Conservation (phyloP, 768 basidiomycete species). For the Thelephora aurantiotincta region DNA sequence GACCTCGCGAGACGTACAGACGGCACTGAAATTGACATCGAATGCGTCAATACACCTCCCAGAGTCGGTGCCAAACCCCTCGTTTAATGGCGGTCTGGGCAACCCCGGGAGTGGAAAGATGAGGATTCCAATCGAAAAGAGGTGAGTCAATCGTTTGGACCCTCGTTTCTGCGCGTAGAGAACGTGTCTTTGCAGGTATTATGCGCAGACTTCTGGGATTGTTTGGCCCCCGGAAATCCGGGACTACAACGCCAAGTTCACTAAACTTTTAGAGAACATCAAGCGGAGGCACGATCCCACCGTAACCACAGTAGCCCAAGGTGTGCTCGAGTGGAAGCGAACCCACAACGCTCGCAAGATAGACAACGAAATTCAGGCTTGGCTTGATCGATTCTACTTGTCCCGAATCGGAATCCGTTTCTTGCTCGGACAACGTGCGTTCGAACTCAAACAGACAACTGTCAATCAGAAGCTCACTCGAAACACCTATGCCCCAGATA, state of each 20-base stretch:
- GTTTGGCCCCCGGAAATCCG: conserved; percentile 89
- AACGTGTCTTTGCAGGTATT: conserved; percentile 44
- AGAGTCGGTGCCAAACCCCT: conserved; percentile 71
- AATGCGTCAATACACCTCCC: conserved; percentile 36
- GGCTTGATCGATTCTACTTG: conserved; percentile 97
- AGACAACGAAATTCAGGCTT: conserved; percentile 81
- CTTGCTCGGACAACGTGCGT: conserved; percentile 82
- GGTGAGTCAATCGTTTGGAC: conserved; percentile 29
- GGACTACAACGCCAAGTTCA: conserved; percentile 89
- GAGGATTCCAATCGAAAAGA: conserved; percentile 72
- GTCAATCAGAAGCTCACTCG: background rate
- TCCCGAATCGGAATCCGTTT: conserved; percentile 93
- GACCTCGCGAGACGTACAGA: conserved; percentile 52
- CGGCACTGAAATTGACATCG: conserved; percentile 29
- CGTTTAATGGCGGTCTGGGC: conserved; percentile 21
- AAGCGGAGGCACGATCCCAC: conserved; percentile 95
- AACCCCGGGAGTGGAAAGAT: conserved; percentile 28
- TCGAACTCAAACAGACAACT: conserved; percentile 1
- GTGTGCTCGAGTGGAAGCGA: conserved; percentile 92
- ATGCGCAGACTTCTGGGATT: conserved; percentile 57
- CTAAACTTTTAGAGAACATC: conserved; percentile 73
- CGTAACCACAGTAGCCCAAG: conserved; percentile 92
- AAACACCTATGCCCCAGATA: conserved; percentile 34
- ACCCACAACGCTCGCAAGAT: conserved; percentile 54
- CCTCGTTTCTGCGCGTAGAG: conserved; percentile 2